These are phyloP conservation scores for Talaromyces sp. DNA, from an alignment of 2,329 filamentous ascomycete species.

Conservation along the genomic window DNA sequence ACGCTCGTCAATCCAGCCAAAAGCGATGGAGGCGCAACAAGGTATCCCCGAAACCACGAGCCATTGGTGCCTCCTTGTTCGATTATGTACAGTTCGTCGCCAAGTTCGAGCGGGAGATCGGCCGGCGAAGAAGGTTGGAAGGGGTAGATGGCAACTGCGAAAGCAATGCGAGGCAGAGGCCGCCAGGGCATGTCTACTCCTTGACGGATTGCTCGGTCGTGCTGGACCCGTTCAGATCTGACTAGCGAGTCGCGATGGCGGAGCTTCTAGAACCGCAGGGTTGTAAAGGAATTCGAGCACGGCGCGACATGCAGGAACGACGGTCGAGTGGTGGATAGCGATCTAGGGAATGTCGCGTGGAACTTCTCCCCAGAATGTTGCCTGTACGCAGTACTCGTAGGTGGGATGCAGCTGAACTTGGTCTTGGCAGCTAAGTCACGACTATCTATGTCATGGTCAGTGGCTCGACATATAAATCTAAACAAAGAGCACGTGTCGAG, in stretches of 20 bases:
- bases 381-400: neutral
- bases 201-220: conserved; percentile 13
- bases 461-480: neutral
- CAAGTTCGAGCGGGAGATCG: conserved; percentile 93
- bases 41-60: conserved; percentile 91
- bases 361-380: neutral
- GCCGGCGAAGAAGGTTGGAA: conserved; percentile 82
- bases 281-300: neutral
- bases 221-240: conserved; percentile 1
- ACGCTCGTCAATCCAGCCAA: conserved; percentile 86
- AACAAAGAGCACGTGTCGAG: neutral
- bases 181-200: conserved; percentile 79
- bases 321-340: conserved; percentile 8
- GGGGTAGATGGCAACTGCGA: conserved; percentile 92
- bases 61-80: conserved; percentile 83
- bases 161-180: conserved; percentile 93
- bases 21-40: conserved; percentile 89
- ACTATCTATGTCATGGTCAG: neutral
- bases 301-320: conserved; percentile 17
- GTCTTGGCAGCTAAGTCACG: conserved; percentile 3
- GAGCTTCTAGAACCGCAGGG: neutral
- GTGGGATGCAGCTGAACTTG: conserved; percentile 7
- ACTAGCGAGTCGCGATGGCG: neutral
- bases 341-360: conserved; percentile 16
- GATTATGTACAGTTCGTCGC: conserved; percentile 98